Evolutionary conservation across 768 basidiomycete genomes (phyloP).

Genomic region (Coprinellus micaceus): DNA sequence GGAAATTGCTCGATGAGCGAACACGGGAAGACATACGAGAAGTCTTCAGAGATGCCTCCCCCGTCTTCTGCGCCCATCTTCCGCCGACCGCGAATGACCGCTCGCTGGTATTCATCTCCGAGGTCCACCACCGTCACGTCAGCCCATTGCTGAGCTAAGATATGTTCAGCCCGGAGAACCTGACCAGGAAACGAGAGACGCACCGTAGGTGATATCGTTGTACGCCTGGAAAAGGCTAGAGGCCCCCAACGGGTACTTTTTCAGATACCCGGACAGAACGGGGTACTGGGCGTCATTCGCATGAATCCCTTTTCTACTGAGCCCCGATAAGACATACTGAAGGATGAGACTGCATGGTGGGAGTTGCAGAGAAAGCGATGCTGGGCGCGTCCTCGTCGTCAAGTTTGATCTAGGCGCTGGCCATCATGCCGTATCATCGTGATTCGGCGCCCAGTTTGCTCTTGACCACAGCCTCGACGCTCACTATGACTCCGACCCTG

Average conservation of each 20-base stretch:
- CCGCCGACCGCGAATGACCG: conserved; percentile 56
- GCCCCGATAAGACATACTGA: conserved; percentile 18
- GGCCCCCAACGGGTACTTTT: conserved; percentile 60
- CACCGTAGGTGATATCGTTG: conserved; percentile 68
- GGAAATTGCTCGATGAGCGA: conserved; percentile 63
- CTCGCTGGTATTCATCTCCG: conserved; percentile 43
- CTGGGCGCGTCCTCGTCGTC: background rate
- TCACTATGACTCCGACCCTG: background rate
- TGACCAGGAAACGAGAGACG: conserved; percentile 12
- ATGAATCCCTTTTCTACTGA: background rate
- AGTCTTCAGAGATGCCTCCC: conserved; percentile 33
- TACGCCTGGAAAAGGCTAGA: conserved; percentile 69
- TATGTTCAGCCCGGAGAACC: too few relatives aligned
- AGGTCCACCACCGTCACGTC: conserved; percentile 64
- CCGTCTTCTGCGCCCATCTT: conserved; percentile 28
- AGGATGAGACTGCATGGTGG: conserved; percentile 27
- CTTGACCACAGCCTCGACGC: too few relatives aligned
- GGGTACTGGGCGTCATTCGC: conserved; percentile 34
- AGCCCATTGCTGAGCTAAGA: conserved; percentile 70
- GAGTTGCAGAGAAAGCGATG: background rate
- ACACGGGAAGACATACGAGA: conserved; percentile 61
- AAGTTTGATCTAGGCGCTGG: too few relatives aligned
- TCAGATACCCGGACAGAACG: conserved; percentile 42
- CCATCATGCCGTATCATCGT: background rate
- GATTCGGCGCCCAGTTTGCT: background rate